These are phyloP conservation scores for Capsicum pubescens DNA, from an alignment of 257 asterid genomes.

Conservation along the genomic window DNA sequence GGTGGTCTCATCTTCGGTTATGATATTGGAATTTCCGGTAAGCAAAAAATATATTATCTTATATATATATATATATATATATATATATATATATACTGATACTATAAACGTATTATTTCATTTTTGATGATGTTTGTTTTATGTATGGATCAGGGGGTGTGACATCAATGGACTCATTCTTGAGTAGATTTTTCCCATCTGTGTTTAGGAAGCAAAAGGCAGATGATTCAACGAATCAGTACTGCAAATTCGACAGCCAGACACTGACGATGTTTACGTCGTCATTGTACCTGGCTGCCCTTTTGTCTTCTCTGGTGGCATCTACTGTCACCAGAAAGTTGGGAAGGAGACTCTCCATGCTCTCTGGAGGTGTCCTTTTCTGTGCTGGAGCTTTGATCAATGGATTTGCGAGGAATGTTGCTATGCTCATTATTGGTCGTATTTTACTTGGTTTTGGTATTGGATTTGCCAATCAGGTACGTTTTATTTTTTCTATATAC, in stretches of 20 bases:
- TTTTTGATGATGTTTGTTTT: neutral
- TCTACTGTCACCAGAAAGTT: slow-evolving; percentile 62
- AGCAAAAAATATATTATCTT: neutral
- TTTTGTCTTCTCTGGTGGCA: slow-evolving; percentile 68
- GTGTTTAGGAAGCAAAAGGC: slow-evolving; percentile 58
- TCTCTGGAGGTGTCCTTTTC: slow-evolving; percentile 73
- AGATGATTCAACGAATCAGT: slow-evolving; percentile 62
- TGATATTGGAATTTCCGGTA: slow-evolving; percentile 91
- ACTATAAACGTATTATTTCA: neutral
- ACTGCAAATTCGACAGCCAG: slow-evolving; percentile 81
- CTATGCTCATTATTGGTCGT: slow-evolving; percentile 85
- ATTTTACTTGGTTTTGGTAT: slow-evolving; percentile 82
- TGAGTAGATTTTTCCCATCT: slow-evolving; percentile 64
- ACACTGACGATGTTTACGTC: slow-evolving; percentile 80
- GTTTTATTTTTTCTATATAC: neutral
- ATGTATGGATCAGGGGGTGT: slow-evolving; percentile 66
- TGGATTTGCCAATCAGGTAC: slow-evolving; percentile 91
- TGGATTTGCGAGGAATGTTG: slow-evolving; percentile 62
- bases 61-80: neutral
- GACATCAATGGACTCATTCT: slow-evolving; percentile 80
- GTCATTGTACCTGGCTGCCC: slow-evolving; percentile 84
- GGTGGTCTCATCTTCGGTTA: slow-evolving; percentile 93
- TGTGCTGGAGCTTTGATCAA: slow-evolving; percentile 78
- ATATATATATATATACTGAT: neutral
- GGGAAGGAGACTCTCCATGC: slow-evolving; percentile 78